These are phyloP conservation scores for Crithidia sp. DNA, from an alignment of 208 protist species.

Conservation along the genomic window DNA sequence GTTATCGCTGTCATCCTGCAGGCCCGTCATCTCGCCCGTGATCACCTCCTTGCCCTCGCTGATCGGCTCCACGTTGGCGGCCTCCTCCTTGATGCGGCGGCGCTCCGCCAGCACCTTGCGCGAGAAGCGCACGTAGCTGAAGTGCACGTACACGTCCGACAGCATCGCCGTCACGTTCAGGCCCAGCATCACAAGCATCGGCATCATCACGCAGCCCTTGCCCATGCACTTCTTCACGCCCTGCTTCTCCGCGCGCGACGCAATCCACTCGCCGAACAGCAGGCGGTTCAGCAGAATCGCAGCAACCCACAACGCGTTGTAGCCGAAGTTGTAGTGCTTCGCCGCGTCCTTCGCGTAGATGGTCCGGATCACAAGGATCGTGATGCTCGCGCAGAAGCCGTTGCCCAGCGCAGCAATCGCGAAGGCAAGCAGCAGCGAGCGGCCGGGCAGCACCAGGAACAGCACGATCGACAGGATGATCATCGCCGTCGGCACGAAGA, in stretches of 20 bases:
- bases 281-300: constrained; percentile 69
- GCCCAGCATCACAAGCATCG: constrained; percentile 52
- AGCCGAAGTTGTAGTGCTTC: constrained; percentile 76
- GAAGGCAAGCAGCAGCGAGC: constrained; percentile 44
- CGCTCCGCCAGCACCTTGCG: constrained; percentile 49
- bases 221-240: constrained; percentile 31
- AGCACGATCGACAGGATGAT: constrained; percentile 59
- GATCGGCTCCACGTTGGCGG: neutral
- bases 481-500: constrained; percentile 57
- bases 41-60: neutral
- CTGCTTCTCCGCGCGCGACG: constrained; percentile 50
- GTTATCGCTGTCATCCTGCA: too few relatives aligned
- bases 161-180: constrained; percentile 43
- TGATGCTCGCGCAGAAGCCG: constrained; percentile 59
- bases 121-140: constrained; percentile 40
- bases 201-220: constrained; percentile 54
- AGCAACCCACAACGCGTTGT: constrained; percentile 33
- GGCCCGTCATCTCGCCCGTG: neutral
- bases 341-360: constrained; percentile 77
- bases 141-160: constrained; percentile 49
- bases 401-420: constrained; percentile 62
- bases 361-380: constrained; percentile 57
- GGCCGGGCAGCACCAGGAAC: constrained; percentile 43
- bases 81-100: constrained; percentile 28
- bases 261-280: constrained; percentile 75